A percentile compares a stretch with the other conserved stretches of the same genome.
These are phyloP conservation scores for Volvariella surrecta DNA, from an alignment of 1,284 basidiomycete species.

Conservation along the genomic window DNA sequence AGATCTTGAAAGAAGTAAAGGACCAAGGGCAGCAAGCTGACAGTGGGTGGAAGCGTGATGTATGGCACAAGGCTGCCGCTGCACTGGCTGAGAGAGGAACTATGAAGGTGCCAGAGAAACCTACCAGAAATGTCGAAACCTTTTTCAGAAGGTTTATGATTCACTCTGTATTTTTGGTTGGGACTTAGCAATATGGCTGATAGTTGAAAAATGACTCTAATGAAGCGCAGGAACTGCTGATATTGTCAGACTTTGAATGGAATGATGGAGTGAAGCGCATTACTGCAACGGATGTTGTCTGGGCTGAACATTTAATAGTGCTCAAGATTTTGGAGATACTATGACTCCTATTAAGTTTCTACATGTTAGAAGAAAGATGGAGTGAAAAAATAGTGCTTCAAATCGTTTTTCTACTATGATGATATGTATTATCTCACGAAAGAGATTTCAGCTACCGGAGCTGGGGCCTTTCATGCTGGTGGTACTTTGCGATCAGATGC, in stretches of 20 bases:
- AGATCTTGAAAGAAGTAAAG: conserved; percentile 9
- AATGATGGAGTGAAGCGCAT: conserved; percentile 10
- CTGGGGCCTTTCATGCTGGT: conserved; percentile 15
- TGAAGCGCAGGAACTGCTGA: conserved; percentile 3
- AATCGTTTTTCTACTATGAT: conserved; percentile 14
- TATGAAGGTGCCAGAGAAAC: conserved; percentile 6
- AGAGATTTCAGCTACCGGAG: conserved; percentile 17
- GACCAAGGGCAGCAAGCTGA: conserved; percentile 12
- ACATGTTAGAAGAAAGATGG: background rate
- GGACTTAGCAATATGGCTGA: background rate
- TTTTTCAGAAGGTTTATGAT: background rate
- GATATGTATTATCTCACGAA: conserved; percentile 15
- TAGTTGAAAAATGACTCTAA: conserved; percentile 7
- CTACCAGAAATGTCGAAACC: conserved; percentile 3
- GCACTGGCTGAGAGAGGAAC: conserved; percentile 6
- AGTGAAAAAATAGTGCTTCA: conserved; percentile 8
- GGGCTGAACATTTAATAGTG: conserved; percentile 6
- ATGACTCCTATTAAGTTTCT: background rate
- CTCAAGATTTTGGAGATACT: background rate
- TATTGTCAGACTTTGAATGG: conserved; percentile 12
- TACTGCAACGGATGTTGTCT: conserved; percentile 9
- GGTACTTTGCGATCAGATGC: no score
- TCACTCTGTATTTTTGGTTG: background rate
- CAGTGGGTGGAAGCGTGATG: conserved; percentile 13
- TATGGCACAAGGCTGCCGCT: conserved; percentile 7